Evolutionary conservation across 495 filamentous ascomycete genomes (phyloP), one percentile per base, ranked within the genome.

Genomic region (Hyaloscypha bicolor): DNA sequence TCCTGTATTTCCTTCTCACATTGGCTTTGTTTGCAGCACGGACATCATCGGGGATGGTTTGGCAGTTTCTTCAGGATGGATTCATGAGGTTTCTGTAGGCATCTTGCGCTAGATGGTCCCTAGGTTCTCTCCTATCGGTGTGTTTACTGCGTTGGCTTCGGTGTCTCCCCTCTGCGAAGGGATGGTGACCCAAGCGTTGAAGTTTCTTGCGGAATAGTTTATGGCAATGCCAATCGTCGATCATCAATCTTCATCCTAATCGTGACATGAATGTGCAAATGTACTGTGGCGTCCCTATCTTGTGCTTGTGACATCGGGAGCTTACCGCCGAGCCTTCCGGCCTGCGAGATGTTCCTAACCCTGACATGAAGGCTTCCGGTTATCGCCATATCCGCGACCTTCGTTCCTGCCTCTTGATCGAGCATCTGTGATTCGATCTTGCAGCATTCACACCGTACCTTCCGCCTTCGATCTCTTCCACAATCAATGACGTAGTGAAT

Each of bases 401-500:
- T 81, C 64, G 84, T 86, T 73, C 76, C 77, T 21, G 72, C 75
- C 16, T 25, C 25, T 1, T 25, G 25, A 25, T 25, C 25, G 25
- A 25, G 25, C 25, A 25, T 25, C 25, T 25, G 25, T 25, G 25
- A 25, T 12, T 37, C 35, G 3, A 37, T 37, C 1, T 6, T 8
- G 35, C 35, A 37, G 35, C 35, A 37, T 37, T 12, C 12, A 12
- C 35, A 37, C 35, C 35, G 8, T 37, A 8, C 35, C 35, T 37
- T 37, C 35, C 35, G 12, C 12, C 1, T 37, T 12, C 35, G 12
- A 25, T 25, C 25, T 37, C 35, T 37, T 37, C 35, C 35, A 37
- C 35, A 37, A 37, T 37, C 35, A 37, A 12, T 37, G 35, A 6
- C 35, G 3, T 37, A 12, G 12, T 8, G 6, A 37, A 37, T 37